Evolutionary conservation across 352 stramenopile species (phyloP), one percentile per base, ranked within the genome.

Genomic region (Phytophthora parvispora): DNA sequence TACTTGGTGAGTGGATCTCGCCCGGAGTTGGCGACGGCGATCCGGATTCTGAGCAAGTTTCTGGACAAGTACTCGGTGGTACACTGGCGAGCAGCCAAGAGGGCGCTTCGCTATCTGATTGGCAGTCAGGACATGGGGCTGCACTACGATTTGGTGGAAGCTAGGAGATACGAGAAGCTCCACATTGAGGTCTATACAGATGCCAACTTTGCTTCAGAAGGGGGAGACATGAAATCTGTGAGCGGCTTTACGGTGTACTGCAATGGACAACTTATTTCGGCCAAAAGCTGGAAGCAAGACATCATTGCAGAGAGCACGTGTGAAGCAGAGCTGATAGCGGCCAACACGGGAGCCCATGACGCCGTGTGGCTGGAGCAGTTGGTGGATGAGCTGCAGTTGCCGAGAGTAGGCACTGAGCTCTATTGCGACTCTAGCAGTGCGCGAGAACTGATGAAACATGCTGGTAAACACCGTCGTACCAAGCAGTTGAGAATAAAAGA

Each of bases 171-270:
- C 34, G 45, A 69, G 4, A 59, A 69, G 28, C 4, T 69, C 4
- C 6, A 50, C 3, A 72, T 72, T 32, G 64, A 72, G 27, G 56
- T 66, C 32, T 67, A 59, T 34, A 48, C 52, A 25, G 64, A 72
- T 67, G 49, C 56, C 20, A 72, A 49, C 22, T 58, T 61, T 47
- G 64, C 64, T 12, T 67, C 43, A 38, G 64, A 67, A 47, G 40
- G 13, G 28, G 38, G 32, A 16, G 56, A 60, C 27, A 43, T 65
- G 34, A 66, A 67, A 25, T 73, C 50, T 2, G 57, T 68, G 9
- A 73, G 32, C 48, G 57, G 57, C 1, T 68, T 73, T 36, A 36
- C 25, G 24, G 65, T 73, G 7, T 64, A 60, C 29, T 63, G 65
- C 24, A 62, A 61, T 51, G 43, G 25, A 16, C 57, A 73, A 20